A percentile compares a stretch with the other conserved stretches of the same genome.
Evolutionary conservation across 805 yeast species (phyloP).

Genomic region (Candida awuae): DNA sequence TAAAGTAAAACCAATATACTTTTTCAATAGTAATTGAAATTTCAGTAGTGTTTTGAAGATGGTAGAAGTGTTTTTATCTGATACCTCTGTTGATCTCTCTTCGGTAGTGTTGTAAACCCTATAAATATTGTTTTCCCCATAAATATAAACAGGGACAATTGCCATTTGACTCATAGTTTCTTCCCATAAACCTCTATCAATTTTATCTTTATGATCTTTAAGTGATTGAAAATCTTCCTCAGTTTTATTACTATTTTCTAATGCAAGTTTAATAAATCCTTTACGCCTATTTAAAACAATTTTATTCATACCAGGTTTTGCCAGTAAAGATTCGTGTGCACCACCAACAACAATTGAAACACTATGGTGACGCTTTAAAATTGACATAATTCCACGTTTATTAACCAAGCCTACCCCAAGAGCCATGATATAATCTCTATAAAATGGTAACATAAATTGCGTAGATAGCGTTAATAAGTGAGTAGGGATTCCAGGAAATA

Average conservation of each 20-base stretch:
- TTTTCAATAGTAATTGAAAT: constrained; percentile 69
- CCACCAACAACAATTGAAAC: constrained; percentile 93
- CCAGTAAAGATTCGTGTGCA: constrained; percentile 78
- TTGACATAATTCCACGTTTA: constrained; percentile 56
- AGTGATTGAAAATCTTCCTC: not conserved
- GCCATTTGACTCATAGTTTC: constrained; percentile 49
- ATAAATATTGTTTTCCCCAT: constrained; percentile 74
- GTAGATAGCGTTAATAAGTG: constrained; percentile 74
- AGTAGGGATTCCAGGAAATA: constrained; percentile 76
- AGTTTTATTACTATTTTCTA: constrained; percentile 36
- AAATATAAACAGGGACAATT: constrained; percentile 81
- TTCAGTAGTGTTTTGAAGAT: constrained; percentile 34
- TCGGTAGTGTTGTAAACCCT: constrained; percentile 31
- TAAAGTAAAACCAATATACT: constrained; percentile 68
- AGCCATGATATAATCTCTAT: constrained; percentile 75
- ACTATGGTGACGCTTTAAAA: constrained; percentile 59
- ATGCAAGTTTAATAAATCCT: constrained; percentile 84
- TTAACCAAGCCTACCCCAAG: constrained; percentile 84
- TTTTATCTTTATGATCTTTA: not conserved
- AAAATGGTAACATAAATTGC: constrained; percentile 78
- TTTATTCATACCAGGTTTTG: constrained; percentile 54
- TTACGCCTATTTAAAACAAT: constrained; percentile 69
- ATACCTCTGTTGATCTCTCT: constrained; percentile 3
- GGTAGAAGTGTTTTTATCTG: constrained; percentile 16
- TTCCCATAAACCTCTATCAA: constrained; percentile 9